Conservation (phyloP, 1,284 basidiomycete species). For the Jaminaea rosea region DNA sequence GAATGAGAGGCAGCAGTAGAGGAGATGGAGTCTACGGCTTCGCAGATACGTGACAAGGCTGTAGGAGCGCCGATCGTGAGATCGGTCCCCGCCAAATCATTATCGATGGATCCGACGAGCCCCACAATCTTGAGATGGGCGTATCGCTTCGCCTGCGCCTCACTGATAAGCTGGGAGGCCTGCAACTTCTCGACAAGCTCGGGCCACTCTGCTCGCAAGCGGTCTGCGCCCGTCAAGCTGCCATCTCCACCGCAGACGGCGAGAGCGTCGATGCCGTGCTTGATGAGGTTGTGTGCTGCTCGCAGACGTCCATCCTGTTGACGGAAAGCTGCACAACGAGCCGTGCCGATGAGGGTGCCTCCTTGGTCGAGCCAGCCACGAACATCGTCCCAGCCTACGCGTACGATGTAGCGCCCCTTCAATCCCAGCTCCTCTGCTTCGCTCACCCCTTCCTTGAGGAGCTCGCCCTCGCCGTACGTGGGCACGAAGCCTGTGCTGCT, state of each 20-base stretch:
- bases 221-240: slow-evolving; percentile 87
- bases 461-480: slow-evolving; percentile 82
- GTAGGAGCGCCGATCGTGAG: slow-evolving; percentile 93
- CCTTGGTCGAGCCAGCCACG: slow-evolving; percentile 81
- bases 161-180: slow-evolving; percentile 68
- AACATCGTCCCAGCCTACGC: slow-evolving; percentile 97
- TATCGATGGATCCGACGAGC: slow-evolving; percentile 95
- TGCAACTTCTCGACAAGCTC: slow-evolving; percentile 64
- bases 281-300: slow-evolving; percentile 83
- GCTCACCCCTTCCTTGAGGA: slow-evolving; percentile 81
- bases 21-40: slow-evolving; percentile 94
- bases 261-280: slow-evolving; percentile 90
- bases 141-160: slow-evolving; percentile 63
- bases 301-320: slow-evolving; percentile 73
- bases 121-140: slow-evolving; percentile 89
- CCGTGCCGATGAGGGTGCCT: slow-evolving; percentile 91
- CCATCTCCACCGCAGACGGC: slow-evolving; percentile 96
- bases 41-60: slow-evolving; percentile 90
- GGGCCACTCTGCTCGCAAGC: slow-evolving; percentile 90
- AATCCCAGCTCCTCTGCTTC: slow-evolving; percentile 57
- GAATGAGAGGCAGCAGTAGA: slow-evolving; percentile 93
- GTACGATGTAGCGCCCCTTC: slow-evolving; percentile 84
- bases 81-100: slow-evolving; percentile 97
- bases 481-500: slow-evolving; percentile 51
- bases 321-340: slow-evolving; percentile 78